Evolutionary conservation across 345 rosid genomes (phyloP), one percentile per base, ranked within the genome.

Genomic region (Syzygium grande): DNA sequence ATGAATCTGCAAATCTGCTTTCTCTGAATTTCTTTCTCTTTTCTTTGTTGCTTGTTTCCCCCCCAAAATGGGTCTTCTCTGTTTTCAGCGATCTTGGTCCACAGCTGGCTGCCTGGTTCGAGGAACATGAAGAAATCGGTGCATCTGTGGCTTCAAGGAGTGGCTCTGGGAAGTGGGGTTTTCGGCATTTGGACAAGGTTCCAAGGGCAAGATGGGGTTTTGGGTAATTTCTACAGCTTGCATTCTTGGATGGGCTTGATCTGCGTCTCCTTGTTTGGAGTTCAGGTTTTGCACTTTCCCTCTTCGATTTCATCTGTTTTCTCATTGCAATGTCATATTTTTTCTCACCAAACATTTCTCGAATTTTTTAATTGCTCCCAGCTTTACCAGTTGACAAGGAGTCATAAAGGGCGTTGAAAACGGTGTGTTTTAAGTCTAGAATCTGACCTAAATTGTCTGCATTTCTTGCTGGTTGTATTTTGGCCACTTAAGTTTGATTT

Each of bases 171-270:
- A 88, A 94, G 89, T 91, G 99, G 98, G 91, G 43, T 95, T 34
- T 94, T 94, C 86, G 99, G 99, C 86, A 94, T 97, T 54, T 97
- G 99, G 99, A 95, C 97, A 9, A 97, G 91, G 91, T 97, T 97
- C 85, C 97, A 92, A 19, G 92, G 92, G 27, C 77, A 90, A 51
- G 88, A 90, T 41, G 99, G 99, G 25, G 43, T 95, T 78, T 90
- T 95, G 78, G 95, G 97, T 53, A 96, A 97, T 90, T 97, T 97
- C 93, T 96, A 91, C 52, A 96, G 95, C 89, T 93, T 97, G 85
- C 99, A 97, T 94, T 97, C 99, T 90, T 97, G 99, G 99, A 96
- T 96, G 98, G 99, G 99, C 73, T 92, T 97, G 88, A 87, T 94
- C 92, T 97, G 98, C 89, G 87, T 97, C 88, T 94, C 91, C 91